Evolutionary conservation across 2,329 filamentous ascomycete species (phyloP), one percentile per base, ranked within the genome.

Genomic region (Coniochaeta sp.): DNA sequence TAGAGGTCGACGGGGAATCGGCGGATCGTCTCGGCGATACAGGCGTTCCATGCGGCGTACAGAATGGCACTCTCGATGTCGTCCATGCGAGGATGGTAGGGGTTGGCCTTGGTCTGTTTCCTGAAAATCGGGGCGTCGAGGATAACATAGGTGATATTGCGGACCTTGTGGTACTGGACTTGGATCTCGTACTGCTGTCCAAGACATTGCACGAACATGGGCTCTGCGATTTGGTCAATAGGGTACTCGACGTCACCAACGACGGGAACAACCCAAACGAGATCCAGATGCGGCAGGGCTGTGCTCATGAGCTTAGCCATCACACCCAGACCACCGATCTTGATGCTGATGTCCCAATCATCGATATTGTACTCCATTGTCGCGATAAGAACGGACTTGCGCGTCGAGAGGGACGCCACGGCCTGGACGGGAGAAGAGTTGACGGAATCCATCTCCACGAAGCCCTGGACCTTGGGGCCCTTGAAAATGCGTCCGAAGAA

Each of bases 301-400:
- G 83, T 83, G 16, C 80, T 80, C 83, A 86, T 87, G 2, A 86
- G 69, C 58, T 84, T 80, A 28, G 83, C 82, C 83, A 87, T 87
- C 54, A 86, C 83, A 63, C 83, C 83, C 5, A 87, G 71, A 55
- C 83, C 83, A 54, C 83, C 83, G 47, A 87, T 87, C 67, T 87
- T 87, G 67, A 87, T 82, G 65, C 84, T 86, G 67, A 87, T 83
- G 3, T 67, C 73, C 80, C 83, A 86, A 61, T 87, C 83, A 51
- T 83, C 80, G 55, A 87, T 86, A 55, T 86, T 82, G 65, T 87
- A 87, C 64, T 87, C 83, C 80, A 87, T 85, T 6, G 83, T 86
- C 12, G 82, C 83, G 50, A 87, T 84, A 18, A 87, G 72, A 2
- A 85, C 78, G 24, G 76, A 85, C 16, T 79, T 70, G 45, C 71